These are phyloP conservation scores for Yamadazyma buinensis DNA, from an alignment of 1,139 yeast genomes.

Conservation along the genomic window DNA sequence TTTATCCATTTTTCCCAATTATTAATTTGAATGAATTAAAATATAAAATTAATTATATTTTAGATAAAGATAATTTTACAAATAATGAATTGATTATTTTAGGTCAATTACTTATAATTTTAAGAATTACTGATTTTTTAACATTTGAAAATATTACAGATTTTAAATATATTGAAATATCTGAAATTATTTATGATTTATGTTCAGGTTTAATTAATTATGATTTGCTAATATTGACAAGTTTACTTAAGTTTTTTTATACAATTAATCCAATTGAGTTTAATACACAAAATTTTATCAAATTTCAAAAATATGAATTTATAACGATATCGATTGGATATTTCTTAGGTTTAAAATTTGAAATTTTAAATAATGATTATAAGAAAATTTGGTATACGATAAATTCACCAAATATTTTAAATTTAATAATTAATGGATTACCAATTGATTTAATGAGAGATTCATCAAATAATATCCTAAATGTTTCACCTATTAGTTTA, in stretches of 20 bases:
- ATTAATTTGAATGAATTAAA: background rate
- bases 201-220: background rate
- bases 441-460: conserved; percentile 5
- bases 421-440: conserved; percentile 3
- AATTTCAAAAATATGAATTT: conserved; percentile 5
- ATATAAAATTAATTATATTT: background rate
- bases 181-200: conserved; percentile 1
- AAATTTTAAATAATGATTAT: background rate
- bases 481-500: background rate
- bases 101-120: conserved; percentile 24
- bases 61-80: background rate
- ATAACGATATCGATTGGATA: background rate
- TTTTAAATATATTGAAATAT: conserved; percentile 1
- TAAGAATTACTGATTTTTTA: conserved; percentile 26
- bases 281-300: background rate
- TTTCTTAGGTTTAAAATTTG: conserved; percentile 4
- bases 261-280: conserved; percentile 3
- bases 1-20: conserved; percentile 5
- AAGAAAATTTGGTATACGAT: conserved; percentile 5
- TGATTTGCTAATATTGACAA: conserved; percentile 1
- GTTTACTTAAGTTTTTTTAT: background rate
- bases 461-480: background rate
- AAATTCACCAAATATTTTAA: conserved; percentile 2
- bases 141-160: conserved; percentile 6
- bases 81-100: conserved; percentile 24